Base-by-base conservation (phyloP, 108 stramenopile genomes). In the Hondaea fermentalgiana region DNA sequence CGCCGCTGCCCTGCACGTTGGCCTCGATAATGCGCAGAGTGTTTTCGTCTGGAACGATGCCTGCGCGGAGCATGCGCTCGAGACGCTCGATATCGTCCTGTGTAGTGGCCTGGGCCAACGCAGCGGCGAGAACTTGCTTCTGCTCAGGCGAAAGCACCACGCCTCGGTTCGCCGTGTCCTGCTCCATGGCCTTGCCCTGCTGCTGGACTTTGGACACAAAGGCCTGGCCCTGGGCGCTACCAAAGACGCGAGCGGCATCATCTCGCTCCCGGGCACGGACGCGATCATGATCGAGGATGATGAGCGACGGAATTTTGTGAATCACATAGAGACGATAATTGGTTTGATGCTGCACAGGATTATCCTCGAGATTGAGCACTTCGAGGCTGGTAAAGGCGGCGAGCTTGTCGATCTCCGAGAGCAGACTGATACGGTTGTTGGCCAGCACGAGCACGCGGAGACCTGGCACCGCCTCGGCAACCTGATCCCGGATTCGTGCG, bases 271-370 rank as follows among this genome's bases (percentile, higher is more conserved):
- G 19, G 10, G 49, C 49, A 16, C 76, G 45, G 14, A 83, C 76
- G 76, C 76, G 76, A 28, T 83, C 76, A 23, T 83, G 76, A 35
- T 90, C 90, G 6, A 90, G 88, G 5, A 88, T 45, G 21, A 19
- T 23, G 12, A 90, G 87, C 12, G 53, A 49, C 0, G 90, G 90
- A 5, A 90, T 43, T n/a, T 71, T 60, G 25, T 90, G 87, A 51
- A 90, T 69, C 14, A 72, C 88, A 43, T 88, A 90, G 5, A 69
- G 71, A 6, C 90, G 28, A 45, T 90, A 90, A n/a, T 90, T 14
- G 5, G n/a, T 8, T 64, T 76, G 42, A 5, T 57, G 25, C 12
- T 21, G 47, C 25, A 90, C 90, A 6, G 87, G 87, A 53, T 90
- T 90, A 17, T 88, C 43, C 53, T 44, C 47, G 44, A 90, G 45